These are phyloP conservation scores for Artemisia argyi DNA, from an alignment of 129 eudicot species.

Conservation along the genomic window DNA sequence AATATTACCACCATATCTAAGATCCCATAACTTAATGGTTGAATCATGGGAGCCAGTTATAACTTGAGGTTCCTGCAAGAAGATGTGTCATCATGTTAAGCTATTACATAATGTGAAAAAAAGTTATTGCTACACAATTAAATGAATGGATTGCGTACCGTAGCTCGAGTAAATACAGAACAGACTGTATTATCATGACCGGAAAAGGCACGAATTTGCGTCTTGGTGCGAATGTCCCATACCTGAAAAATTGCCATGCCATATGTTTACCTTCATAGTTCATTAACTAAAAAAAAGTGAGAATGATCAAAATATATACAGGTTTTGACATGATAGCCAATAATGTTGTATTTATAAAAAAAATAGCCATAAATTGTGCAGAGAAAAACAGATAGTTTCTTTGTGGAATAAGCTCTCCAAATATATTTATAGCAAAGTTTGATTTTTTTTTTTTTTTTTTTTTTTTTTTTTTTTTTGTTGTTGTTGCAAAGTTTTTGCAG, in stretches of 20 bases:
- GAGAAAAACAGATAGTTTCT: too few relatives aligned
- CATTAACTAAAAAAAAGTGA: too few relatives aligned
- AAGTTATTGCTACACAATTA: neutral
- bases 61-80: conserved; percentile 94
- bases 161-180: conserved; percentile 91
- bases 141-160: conserved; percentile 40
- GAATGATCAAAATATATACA: conserved; percentile 3
- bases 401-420: too few relatives aligned
- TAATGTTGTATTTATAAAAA: too few relatives aligned
- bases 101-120: neutral
- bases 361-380: too few relatives aligned
- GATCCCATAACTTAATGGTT: conserved; percentile 97
- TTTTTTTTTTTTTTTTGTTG: too few relatives aligned
- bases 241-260: conserved; percentile 49
- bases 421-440: too few relatives aligned
- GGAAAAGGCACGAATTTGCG: conserved; percentile 80
- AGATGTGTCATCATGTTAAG: neutral
- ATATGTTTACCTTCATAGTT: neutral
- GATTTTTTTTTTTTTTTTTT: too few relatives aligned
- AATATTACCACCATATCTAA: conserved; percentile 77
- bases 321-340: too few relatives aligned
- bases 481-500: too few relatives aligned
- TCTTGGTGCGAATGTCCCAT: conserved; percentile 95
- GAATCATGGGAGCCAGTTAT: conserved; percentile 98
- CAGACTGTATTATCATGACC: conserved; percentile 96